A percentile compares a stretch with the other conserved stretches of the same genome.
These are phyloP conservation scores for Pseudopediastrum boryanum DNA, from an alignment of 139 green algal species.

Conservation along the genomic window DNA sequence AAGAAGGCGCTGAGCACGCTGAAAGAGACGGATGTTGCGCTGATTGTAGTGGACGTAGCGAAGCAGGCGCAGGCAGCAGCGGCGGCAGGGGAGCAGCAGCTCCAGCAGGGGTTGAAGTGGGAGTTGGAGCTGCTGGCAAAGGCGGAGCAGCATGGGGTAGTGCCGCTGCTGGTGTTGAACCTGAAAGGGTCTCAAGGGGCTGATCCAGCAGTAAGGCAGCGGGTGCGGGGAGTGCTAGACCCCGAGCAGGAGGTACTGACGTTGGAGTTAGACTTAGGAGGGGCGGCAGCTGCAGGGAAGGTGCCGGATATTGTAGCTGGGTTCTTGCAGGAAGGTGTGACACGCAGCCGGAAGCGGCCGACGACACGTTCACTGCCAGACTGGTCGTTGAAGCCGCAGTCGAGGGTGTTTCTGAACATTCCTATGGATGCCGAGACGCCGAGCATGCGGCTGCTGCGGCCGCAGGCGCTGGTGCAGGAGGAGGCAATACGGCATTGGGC, in stretches of 20 bases:
- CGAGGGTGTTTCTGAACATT: conserved; percentile 69
- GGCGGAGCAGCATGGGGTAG: conserved; percentile 42
- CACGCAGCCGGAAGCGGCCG: conserved; percentile 20
- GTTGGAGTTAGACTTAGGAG: conserved; percentile 42
- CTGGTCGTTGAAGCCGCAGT: conserved; percentile 34
- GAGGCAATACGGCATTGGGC: conserved; percentile 66
- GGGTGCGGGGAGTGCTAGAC: conserved; percentile 34
- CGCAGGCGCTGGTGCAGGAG: conserved; percentile 66
- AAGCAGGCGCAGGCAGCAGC: conserved; percentile 18
- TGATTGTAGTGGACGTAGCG: conserved; percentile 57
- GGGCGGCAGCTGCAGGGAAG: conserved; percentile 5
- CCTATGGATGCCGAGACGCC: conserved; percentile 77
- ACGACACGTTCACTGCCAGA: conserved; percentile 43
- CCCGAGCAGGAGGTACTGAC: conserved; percentile 7
- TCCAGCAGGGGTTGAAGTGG: neutral
- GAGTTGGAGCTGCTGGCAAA: conserved; percentile 37
- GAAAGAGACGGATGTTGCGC: conserved; percentile 63
- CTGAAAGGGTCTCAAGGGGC: conserved; percentile 5
- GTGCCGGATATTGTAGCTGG: conserved; percentile 27
- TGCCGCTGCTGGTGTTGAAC: conserved; percentile 59
- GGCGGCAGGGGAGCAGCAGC: neutral
- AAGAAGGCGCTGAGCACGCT: conserved; percentile 54
- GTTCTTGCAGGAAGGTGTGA: conserved; percentile 42
- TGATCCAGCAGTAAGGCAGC: neutral
- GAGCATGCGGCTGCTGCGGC: conserved; percentile 64